A percentile compares a stretch with the other conserved stretches of the same genome.
phyloP scores from a whole-genome alignment of 768 basidiomycete species.

The Megacollybia marginata region DNA sequence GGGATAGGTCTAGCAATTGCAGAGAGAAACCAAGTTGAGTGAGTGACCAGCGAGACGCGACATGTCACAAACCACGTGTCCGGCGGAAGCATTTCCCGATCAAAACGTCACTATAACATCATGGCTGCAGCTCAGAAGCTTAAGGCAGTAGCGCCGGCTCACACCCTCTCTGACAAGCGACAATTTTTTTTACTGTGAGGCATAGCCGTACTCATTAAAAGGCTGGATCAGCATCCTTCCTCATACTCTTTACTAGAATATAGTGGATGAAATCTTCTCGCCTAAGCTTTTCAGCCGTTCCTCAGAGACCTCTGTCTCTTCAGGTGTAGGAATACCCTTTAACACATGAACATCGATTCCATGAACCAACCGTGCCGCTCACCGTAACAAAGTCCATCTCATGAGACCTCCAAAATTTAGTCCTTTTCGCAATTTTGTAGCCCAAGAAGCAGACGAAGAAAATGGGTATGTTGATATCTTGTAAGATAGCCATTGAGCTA shows the following conservation, averaged over 20 bases:
- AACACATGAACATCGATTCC: neutral
- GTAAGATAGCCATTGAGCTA: constrained; percentile 22
- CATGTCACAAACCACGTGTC: too few relatives aligned
- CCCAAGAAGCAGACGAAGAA: constrained; percentile 34
- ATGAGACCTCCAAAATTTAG: constrained; percentile 44
- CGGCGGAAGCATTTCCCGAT: too few relatives aligned
- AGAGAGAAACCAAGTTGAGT: too few relatives aligned
- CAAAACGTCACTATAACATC: too few relatives aligned
- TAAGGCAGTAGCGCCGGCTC: too few relatives aligned
- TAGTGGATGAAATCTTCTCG: constrained; percentile 38
- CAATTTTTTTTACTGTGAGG: too few relatives aligned
- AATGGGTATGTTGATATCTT: constrained; percentile 43
- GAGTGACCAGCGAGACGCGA: too few relatives aligned
- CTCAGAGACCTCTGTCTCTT: constrained; percentile 58
- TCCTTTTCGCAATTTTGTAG: constrained; percentile 34
- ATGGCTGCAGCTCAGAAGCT: too few relatives aligned
- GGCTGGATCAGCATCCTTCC: too few relatives aligned
- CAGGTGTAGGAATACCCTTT: constrained; percentile 59
- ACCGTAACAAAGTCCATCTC: constrained; percentile 73
- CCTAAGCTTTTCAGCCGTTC: constrained; percentile 40
- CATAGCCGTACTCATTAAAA: too few relatives aligned
- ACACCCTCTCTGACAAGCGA: too few relatives aligned
- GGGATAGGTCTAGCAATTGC: too few relatives aligned
- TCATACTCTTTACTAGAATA: constrained; percentile 39
- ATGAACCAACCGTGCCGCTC: constrained; percentile 12